phyloP scores from a whole-genome alignment of 371 early-diverging fungal genomes.

The Mortierella sp. region DNA sequence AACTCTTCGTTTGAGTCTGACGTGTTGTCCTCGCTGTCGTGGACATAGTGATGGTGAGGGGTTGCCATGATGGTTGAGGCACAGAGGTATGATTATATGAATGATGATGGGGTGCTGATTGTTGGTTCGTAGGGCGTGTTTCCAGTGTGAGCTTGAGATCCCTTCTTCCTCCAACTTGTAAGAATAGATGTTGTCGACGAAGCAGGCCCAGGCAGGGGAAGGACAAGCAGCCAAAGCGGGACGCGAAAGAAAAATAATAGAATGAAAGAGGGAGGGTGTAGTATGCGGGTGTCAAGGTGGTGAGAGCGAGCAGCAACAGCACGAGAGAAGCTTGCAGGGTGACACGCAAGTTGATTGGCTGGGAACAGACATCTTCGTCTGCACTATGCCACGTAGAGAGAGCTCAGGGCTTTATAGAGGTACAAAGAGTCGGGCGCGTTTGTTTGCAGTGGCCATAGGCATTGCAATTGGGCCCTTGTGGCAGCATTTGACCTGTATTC shows the following conservation, averaged over 20 bases:
- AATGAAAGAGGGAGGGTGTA: not conserved
- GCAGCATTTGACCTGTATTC: too few relatives aligned
- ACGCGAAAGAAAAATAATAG: not conserved
- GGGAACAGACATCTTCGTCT: too few relatives aligned
- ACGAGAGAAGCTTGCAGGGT: too few relatives aligned
- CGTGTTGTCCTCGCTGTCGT: slow-evolving; percentile 29
- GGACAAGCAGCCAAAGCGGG: not conserved
- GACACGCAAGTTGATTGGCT: too few relatives aligned
- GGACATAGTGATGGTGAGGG: slow-evolving; percentile 7
- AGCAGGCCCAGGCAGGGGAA: not conserved
- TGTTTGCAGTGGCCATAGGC: too few relatives aligned
- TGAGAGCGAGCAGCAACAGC: too few relatives aligned
- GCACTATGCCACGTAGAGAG: too few relatives aligned
- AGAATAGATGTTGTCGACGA: not conserved
- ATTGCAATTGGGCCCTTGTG: too few relatives aligned
- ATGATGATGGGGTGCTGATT: not conserved
- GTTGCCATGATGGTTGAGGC: slow-evolving; percentile 3
- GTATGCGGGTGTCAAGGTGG: not conserved
- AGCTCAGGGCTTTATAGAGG: too few relatives aligned
- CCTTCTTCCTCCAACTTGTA: not conserved
- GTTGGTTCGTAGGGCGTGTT: not conserved
- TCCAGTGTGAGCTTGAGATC: not conserved
- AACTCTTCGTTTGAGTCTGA: slow-evolving; percentile 56
- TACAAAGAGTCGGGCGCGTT: too few relatives aligned
- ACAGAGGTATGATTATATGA: not conserved